phyloP scores from a whole-genome alignment of 2,329 filamentous ascomycete genomes.

The Neopestalotiopsis clavispora region DNA sequence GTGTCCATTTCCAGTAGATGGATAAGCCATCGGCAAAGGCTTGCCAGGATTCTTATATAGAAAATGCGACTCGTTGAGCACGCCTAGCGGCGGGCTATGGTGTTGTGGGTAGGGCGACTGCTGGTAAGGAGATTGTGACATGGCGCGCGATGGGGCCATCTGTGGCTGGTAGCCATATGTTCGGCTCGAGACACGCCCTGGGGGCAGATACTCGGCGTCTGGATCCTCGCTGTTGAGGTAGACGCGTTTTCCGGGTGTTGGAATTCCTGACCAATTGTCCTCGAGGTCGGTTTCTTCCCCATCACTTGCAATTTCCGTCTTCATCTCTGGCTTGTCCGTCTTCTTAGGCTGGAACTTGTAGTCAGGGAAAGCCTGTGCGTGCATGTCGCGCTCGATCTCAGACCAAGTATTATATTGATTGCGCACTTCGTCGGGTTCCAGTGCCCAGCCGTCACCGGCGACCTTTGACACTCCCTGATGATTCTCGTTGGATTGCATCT shows the following conservation, averaged over 20 bases:
- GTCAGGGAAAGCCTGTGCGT: conserved; percentile 81
- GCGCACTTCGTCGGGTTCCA: conserved; percentile 76
- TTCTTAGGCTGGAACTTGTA: conserved; percentile 96
- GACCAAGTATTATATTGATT: conserved; percentile 81
- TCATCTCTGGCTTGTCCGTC: conserved; percentile 46
- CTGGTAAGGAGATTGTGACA: conserved; percentile 22
- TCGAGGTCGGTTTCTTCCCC: conserved; percentile 40
- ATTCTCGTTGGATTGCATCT: conserved; percentile 83
- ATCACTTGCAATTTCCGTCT: conserved; percentile 27
- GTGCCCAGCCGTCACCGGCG: conserved; percentile 84
- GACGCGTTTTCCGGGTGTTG: conserved; percentile 35
- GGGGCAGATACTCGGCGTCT: conserved; percentile 34
- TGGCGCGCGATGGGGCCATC: conserved; percentile 19
- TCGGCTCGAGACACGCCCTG: conserved; percentile 4
- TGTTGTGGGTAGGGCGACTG: conserved; percentile 20
- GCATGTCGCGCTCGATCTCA: conserved; percentile 80
- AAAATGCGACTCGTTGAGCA: conserved; percentile 37
- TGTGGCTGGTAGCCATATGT: conserved; percentile 22
- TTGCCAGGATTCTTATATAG: conserved; percentile 41
- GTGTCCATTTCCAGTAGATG: conserved; percentile 32
- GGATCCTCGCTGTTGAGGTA: conserved; percentile 33
- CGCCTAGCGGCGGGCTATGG: conserved; percentile 15
- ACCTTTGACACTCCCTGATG: conserved; percentile 90
- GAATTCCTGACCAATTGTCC: conserved; percentile 46
- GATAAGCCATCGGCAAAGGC: conserved; percentile 44